phyloP scores from a whole-genome alignment of 2,329 filamentous ascomycete species.

The Zasmidium citrigriseum region DNA sequence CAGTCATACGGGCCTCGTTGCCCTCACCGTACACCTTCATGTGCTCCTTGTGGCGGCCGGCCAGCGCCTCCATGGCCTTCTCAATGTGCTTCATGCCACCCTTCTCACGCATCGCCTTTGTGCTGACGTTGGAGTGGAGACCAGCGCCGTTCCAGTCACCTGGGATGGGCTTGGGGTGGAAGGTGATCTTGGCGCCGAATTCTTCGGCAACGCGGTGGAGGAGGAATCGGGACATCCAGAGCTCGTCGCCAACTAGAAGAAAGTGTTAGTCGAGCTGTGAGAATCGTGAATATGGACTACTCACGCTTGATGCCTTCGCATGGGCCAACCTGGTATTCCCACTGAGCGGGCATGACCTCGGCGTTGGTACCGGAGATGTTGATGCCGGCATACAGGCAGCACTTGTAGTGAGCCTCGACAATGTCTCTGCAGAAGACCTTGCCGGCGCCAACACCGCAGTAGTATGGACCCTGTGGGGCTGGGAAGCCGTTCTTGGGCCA shows the following conservation, averaged over 20 bases:
- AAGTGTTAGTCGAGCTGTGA: conserved; percentile 6
- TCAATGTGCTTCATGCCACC: conserved; percentile 97
- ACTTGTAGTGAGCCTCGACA: conserved; percentile 91
- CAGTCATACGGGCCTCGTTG: conserved; percentile 92
- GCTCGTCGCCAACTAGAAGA: conserved; percentile 84
- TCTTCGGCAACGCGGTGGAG: conserved; percentile 92
- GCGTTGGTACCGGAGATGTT: conserved; percentile 98
- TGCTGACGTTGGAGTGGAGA: conserved; percentile 93
- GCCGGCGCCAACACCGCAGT: conserved; percentile 96
- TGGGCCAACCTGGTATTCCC: conserved; percentile 97
- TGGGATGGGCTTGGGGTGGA: conserved; percentile 92
- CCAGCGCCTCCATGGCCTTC: conserved; percentile 62
- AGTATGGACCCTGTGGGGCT: conserved; percentile 90
- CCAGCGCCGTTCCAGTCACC: conserved; percentile 98
- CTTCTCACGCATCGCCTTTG: conserved; percentile 81
- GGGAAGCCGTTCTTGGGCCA: conserved; percentile 88
- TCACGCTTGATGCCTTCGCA: conserved; percentile 80
- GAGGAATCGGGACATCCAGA: conserved; percentile 90
- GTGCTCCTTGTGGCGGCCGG: conserved; percentile 53
- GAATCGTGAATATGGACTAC: conserved; percentile 34
- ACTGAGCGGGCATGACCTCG: conserved; percentile 97
- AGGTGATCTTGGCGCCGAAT: conserved; percentile 92
- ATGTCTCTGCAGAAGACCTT: conserved; percentile 98
- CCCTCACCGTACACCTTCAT: conserved; percentile 94
- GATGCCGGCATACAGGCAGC: conserved; percentile 83